phyloP scores from a whole-genome alignment of 768 basidiomycete genomes.

The Tricholoma saponaceum region DNA sequence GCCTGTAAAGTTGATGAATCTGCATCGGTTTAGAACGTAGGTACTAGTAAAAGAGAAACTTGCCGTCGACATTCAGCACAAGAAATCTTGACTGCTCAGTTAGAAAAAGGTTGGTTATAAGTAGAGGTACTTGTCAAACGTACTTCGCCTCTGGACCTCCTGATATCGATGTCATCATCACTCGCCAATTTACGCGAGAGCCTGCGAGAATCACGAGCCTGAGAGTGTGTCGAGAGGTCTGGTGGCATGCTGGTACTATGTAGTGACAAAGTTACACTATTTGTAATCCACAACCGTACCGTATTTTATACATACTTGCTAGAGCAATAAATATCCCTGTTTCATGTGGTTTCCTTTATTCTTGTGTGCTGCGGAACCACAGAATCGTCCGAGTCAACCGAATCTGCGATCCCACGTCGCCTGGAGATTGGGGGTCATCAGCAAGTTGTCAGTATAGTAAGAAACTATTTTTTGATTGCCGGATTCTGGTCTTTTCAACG shows the following conservation, averaged over 20 bases:
- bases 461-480: too few relatives aligned
- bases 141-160: slow-evolving; percentile 50
- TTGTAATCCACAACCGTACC: too few relatives aligned
- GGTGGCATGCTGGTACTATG: slow-evolving; percentile 40
- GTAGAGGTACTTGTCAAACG: slow-evolving; percentile 2
- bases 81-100: slow-evolving; percentile 40
- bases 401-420: too few relatives aligned
- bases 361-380: too few relatives aligned
- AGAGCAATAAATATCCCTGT: too few relatives aligned
- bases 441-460: too few relatives aligned
- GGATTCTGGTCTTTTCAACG: too few relatives aligned
- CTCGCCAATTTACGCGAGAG: slow-evolving; percentile 39
- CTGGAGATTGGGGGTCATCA: too few relatives aligned
- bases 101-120: background rate
- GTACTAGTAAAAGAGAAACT: background rate
- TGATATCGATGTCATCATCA: slow-evolving; percentile 35
- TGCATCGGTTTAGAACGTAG: background rate
- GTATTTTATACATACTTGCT: too few relatives aligned
- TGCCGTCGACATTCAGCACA: slow-evolving; percentile 64
- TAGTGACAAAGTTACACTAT: too few relatives aligned
- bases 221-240: slow-evolving; percentile 27
- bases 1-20: slow-evolving; percentile 23
- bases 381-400: too few relatives aligned
- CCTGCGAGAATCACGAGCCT: slow-evolving; percentile 24
- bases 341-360: too few relatives aligned